Base-by-base conservation (phyloP, 441 rosid species). In the Jatropha multifida region DNA sequence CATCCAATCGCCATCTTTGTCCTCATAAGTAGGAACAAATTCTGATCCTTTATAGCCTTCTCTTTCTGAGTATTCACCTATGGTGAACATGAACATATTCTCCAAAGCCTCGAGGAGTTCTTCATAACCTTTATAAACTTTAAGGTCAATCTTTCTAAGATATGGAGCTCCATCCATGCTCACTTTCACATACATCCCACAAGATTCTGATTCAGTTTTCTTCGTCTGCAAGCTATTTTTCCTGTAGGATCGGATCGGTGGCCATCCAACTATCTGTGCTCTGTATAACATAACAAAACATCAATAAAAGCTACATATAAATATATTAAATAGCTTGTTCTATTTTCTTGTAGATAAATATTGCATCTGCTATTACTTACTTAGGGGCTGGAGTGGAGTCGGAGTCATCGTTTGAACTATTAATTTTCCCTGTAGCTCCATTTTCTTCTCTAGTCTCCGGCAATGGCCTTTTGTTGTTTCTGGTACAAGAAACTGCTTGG, bases 1-100 rank as follows among this genome's bases (percentile, higher is more conserved):
- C 98, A 94, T 94, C 98, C 93, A 90, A 69, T 94, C 98, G 51
- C 98, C 92, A 74, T 94, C 98, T 76, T 92, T 92, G 78, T 94
- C 98, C 62, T 94, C 94, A 69, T 94, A 94, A 58, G 98, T 92
- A 0, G 92, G 97, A 54, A 81, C 92, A 76, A 79, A 86, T 74
- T 90, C 98, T 68, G 94, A 92, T 68, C 97, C 94, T 75, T 84
- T 88, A 81, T 92, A 92, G 54, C 96, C 96, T 84, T 92, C 92
- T 79, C 97, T 90, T 54, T 88, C 94, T 0, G 87, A 88, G 77
- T 92, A 94, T 48, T 84, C 80, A 68, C 93, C 92, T 27, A 89
- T 73, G 79, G 87, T 88, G 86, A 87, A 77, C 78, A 85, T 90
- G 90, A 94, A 91, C 96, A 94, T 88, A 84, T 79, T 87, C 84